phyloP scores from a whole-genome alignment of 495 filamentous ascomycete species.

The Trichoderma asperelloides region DNA sequence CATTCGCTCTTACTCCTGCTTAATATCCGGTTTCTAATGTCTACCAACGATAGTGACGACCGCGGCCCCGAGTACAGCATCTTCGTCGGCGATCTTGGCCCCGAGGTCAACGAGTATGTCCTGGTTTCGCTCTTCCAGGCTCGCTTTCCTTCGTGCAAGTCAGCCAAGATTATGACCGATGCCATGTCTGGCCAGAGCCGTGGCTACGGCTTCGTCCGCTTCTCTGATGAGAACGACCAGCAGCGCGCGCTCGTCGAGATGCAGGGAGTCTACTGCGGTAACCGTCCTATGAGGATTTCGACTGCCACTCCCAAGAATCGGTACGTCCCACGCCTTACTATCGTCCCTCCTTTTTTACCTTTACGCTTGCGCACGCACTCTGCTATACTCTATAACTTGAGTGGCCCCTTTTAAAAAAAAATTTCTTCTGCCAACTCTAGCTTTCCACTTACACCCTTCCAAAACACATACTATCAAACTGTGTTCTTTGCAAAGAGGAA shows the following conservation, averaged over 20 bases:
- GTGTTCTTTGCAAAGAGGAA: neutral
- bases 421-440: neutral
- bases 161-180: slow-evolving; percentile 99
- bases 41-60: slow-evolving; percentile 57
- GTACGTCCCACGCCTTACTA: slow-evolving; percentile 19
- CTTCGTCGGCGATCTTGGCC: slow-evolving; percentile 95
- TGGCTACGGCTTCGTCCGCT: slow-evolving; percentile 96
- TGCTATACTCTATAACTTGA: neutral
- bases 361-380: neutral
- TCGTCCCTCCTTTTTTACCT: neutral
- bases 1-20: neutral
- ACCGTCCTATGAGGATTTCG: slow-evolving; percentile 97
- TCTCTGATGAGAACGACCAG: slow-evolving; percentile 88
- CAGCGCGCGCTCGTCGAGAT: slow-evolving; percentile 93
- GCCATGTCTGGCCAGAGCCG: slow-evolving; percentile 96
- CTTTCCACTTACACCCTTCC: neutral
- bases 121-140: slow-evolving; percentile 94
- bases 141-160: slow-evolving; percentile 95
- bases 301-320: slow-evolving; percentile 91
- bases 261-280: slow-evolving; percentile 99
- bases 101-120: slow-evolving; percentile 98
- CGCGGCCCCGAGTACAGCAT: slow-evolving; percentile 94
- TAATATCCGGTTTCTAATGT: neutral
- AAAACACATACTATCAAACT: neutral
- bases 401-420: no score